A percentile compares a stretch with the other conserved stretches of the same genome.
These are phyloP conservation scores for Coleophoma eucalyptorum DNA, from an alignment of 2,329 filamentous ascomycete species.

Conservation along the genomic window DNA sequence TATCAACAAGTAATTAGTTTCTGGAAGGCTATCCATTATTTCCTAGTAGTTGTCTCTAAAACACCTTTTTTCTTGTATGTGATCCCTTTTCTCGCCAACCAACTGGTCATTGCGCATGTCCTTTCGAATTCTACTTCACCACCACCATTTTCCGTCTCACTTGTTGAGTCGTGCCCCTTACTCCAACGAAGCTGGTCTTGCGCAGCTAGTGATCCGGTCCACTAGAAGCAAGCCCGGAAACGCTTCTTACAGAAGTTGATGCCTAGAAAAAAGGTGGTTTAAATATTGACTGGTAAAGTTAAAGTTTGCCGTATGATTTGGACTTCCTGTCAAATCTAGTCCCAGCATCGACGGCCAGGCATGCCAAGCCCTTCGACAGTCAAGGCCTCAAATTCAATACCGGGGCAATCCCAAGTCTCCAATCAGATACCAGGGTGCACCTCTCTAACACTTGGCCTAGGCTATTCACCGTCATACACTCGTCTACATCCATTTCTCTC, in stretches of 20 bases:
- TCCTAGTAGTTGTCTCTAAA: too few species aligned
- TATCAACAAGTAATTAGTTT: too few species aligned
- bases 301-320: conserved; percentile 5
- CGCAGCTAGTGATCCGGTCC: too few species aligned
- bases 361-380: conserved; percentile 2
- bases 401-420: conserved; percentile 7
- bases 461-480: conserved; percentile 1
- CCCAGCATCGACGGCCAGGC: conserved; percentile 6
- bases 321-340: conserved; percentile 4
- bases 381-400: conserved; percentile 4
- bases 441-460: not conserved
- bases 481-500: conserved; percentile 10
- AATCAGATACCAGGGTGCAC: not conserved
- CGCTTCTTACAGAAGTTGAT: not conserved
- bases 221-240: too few species aligned
- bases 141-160: too few species aligned
- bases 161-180: too few species aligned
- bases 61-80: too few species aligned
- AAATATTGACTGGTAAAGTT: conserved; percentile 8
- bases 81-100: too few species aligned
- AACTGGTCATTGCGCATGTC: too few species aligned
- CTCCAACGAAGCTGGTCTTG: too few species aligned
- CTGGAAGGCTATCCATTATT: too few species aligned
- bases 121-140: too few species aligned
- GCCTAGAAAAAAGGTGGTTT: conserved; percentile 5